Conservation (phyloP, 2,329 filamentous ascomycete genomes). For the Elsinoe batatas region DNA sequence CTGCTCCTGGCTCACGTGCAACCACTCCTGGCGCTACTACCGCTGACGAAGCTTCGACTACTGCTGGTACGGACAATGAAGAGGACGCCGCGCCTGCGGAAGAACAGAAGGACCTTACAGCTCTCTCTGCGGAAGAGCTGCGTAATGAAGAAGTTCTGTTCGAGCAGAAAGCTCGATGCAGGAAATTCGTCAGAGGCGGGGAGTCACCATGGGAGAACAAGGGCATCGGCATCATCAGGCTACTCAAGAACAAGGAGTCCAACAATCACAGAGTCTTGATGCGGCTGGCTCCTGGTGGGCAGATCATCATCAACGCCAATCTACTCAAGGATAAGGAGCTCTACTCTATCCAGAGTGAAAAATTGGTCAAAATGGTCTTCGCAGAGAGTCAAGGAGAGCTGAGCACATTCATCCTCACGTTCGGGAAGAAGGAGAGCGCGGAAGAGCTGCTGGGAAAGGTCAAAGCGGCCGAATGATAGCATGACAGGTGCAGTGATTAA, state of each 20-base stretch:
- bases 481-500: neutral
- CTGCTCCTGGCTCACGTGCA: constrained; percentile 34
- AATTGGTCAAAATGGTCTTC: constrained; percentile 39
- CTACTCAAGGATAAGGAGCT: constrained; percentile 53
- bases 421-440: constrained; percentile 49
- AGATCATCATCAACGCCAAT: constrained; percentile 61
- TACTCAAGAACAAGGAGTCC: constrained; percentile 64
- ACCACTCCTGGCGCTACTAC: constrained; percentile 40
- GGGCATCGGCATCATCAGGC: constrained; percentile 60
- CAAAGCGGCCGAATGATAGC: constrained; percentile 33
- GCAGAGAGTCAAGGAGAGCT: constrained; percentile 50
- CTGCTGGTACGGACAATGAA: constrained; percentile 21
- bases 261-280: constrained; percentile 58
- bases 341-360: constrained; percentile 18
- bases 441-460: constrained; percentile 37
- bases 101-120: constrained; percentile 55
- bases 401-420: constrained; percentile 62
- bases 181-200: constrained; percentile 46
- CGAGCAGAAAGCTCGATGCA: constrained; percentile 57
- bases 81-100: constrained; percentile 23
- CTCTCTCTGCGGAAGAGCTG: constrained; percentile 50
- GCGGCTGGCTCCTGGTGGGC: constrained; percentile 64
- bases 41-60: constrained; percentile 26
- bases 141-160: constrained; percentile 60
- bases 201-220: constrained; percentile 56